Base-by-base conservation (phyloP, 208 protist genomes). In the Trypanosoma brucei region DNA sequence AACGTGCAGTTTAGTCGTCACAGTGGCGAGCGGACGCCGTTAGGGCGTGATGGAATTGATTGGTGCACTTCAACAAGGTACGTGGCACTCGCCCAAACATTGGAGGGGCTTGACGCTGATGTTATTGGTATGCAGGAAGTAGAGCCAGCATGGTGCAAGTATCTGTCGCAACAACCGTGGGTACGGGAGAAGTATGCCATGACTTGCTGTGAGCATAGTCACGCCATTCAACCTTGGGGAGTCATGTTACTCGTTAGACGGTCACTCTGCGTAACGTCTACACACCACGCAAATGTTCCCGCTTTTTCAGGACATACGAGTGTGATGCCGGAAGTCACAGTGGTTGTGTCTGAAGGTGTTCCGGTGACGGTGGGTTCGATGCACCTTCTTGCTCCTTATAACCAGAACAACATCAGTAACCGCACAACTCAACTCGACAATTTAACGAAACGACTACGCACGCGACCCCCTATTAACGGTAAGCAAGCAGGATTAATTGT, bases 41-140 rank as follows among this genome's bases (percentile, higher is more conserved):
- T 86, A 22, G 79, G 79, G 0, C 69, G 76, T 6, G 65, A 69
- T 3, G 83, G 79, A 34, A 84, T 86, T 59, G 76, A 83, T 60
- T 83, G 76, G 79, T 86, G 83, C 57, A 82, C 73, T 30, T 48
- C 59, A 35, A 86, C 83, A n/a, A 59, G 79, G 11, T 81, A 82
- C 56, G 52, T 75, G 7, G 81, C 81, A 35, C 70, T 83, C 39
- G 51, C 62, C 45, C 62, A 75, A 55, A 74, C 78, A 9, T 59
- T 88, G 9, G 68, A 69, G 45, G 30, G 35, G 1, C 55, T 75
- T 35, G 75, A 81, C 46, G 78, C 78, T 4, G 81, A 88, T 65
- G 74, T 88, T 14, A 79, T 84, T 55, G 72, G 65, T 7, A 79
- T 84, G 75, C 81, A 88, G 70, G 81, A 88, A 54, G 75, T 81